These are phyloP conservation scores for Ensete glaucum DNA, from an alignment of 176 grass and related monocot genomes.

Conservation along the genomic window DNA sequence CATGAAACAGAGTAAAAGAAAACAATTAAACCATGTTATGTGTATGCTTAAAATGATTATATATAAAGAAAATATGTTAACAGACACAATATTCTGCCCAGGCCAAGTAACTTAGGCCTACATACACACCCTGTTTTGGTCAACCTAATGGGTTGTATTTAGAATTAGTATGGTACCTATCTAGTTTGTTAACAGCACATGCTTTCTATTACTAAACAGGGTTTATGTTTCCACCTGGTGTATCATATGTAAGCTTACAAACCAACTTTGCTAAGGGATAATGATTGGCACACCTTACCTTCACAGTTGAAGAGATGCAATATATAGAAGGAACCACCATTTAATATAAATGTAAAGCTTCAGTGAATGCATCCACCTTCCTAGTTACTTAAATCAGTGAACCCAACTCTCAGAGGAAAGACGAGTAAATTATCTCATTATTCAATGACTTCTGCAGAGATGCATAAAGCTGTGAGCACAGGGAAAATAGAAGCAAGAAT, in stretches of 20 bases:
- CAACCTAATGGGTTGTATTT: background rate
- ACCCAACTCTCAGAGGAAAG: background rate
- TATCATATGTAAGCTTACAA: background rate
- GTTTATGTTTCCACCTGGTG: too few species aligned
- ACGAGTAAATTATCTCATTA: background rate
- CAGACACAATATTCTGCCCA: background rate
- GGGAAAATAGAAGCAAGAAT: background rate
- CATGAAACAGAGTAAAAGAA: background rate
- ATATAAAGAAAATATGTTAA: too few species aligned
- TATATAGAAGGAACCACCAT: too few species aligned
- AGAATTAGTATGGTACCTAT: background rate
- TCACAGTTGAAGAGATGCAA: too few species aligned
- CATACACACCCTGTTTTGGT: background rate
- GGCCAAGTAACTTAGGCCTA: background rate
- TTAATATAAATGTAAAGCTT: too few species aligned
- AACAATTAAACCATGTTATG: background rate
- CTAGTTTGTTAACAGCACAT: background rate
- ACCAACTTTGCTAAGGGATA: background rate
- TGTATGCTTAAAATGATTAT: background rate
- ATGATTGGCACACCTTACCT: too few species aligned
- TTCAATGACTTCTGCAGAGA: background rate
- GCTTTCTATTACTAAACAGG: background rate
- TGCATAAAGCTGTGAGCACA: background rate
- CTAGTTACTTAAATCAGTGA: background rate
- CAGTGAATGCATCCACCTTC: background rate